Percentiles rank a stretch among this genome's conserved stretches.
phyloP scores from a whole-genome alignment of 1,284 basidiomycete genomes.

The Coniferiporia sulphurascens region DNA sequence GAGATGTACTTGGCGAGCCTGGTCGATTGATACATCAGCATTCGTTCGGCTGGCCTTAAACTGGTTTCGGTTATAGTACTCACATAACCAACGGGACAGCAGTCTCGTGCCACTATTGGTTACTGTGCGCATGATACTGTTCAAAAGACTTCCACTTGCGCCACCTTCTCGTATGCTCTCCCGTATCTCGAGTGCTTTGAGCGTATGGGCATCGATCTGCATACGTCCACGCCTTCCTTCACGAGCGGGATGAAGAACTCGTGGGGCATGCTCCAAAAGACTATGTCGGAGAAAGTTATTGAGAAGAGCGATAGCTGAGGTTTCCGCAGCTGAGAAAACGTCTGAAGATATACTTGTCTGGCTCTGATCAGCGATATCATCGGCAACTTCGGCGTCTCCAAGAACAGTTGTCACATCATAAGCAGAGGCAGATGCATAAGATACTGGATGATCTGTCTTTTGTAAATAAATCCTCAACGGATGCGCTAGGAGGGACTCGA shows the following conservation, averaged over 20 bases:
- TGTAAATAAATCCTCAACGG: slow-evolving; percentile 42
- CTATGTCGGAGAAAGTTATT: slow-evolving; percentile 67
- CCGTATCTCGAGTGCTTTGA: slow-evolving; percentile 84
- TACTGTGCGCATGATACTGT: slow-evolving; percentile 72
- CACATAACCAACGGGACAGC: slow-evolving; percentile 73
- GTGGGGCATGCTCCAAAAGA: slow-evolving; percentile 78
- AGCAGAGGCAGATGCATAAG: slow-evolving; percentile 33
- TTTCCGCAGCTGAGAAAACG: slow-evolving; percentile 40
- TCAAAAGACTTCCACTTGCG: slow-evolving; percentile 70
- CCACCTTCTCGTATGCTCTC: slow-evolving; percentile 76
- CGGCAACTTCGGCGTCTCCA: not conserved
- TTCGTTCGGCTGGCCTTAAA: slow-evolving; percentile 11
- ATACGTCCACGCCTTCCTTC: slow-evolving; percentile 60
- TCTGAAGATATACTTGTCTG: not conserved
- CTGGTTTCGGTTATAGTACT: slow-evolving; percentile 24
- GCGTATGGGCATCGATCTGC: slow-evolving; percentile 89
- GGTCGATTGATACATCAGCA: not conserved
- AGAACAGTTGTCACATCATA: not conserved
- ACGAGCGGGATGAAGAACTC: slow-evolving; percentile 52
- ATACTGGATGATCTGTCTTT: slow-evolving; percentile 50
- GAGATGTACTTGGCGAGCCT: slow-evolving; percentile 85
- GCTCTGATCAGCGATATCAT: slow-evolving; percentile 8
- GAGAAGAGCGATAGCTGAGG: slow-evolving; percentile 59
- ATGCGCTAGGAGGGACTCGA: slow-evolving; percentile 37
- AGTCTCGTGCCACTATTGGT: slow-evolving; percentile 81